Conservation (phyloP, 2,329 filamentous ascomycete genomes). For the Alternaria incomplexa region DNA sequence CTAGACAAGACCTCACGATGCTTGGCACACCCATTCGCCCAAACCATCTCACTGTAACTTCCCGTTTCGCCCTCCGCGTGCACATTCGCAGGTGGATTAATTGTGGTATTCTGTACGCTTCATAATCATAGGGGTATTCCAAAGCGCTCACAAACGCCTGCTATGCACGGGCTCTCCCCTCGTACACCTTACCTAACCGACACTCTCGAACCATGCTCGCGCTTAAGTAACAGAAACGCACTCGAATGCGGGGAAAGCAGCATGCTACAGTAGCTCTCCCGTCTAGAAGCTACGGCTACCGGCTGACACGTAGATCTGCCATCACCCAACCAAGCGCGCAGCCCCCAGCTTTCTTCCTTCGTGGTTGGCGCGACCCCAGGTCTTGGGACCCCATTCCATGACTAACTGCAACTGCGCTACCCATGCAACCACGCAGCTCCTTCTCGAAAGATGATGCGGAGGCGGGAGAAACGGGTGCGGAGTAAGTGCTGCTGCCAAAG, state of each 20-base stretch:
- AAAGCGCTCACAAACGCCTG: slow-evolving; percentile 43
- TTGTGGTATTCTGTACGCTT: slow-evolving; percentile 25
- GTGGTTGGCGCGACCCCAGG: slow-evolving; percentile 30
- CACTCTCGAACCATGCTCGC: slow-evolving; percentile 9
- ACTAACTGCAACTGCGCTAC: slow-evolving; percentile 37
- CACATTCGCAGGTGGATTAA: slow-evolving; percentile 5
- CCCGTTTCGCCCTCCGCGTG: not conserved
- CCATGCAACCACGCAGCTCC: slow-evolving; percentile 27
- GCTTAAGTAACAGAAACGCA: slow-evolving; percentile 46
- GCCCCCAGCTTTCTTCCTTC: slow-evolving; percentile 19
- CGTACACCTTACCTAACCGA: slow-evolving; percentile 24
- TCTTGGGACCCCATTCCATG: slow-evolving; percentile 38
- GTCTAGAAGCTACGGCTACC: slow-evolving; percentile 21
- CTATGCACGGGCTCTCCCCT: slow-evolving; percentile 31
- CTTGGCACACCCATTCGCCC: slow-evolving; percentile 28
- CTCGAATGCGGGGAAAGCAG: slow-evolving; percentile 45
- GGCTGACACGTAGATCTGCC: slow-evolving; percentile 34
- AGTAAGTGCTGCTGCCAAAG: slow-evolving; percentile 26
- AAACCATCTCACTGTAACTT: not conserved
- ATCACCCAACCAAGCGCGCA: slow-evolving; percentile 25
- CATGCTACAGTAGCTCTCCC: slow-evolving; percentile 40
- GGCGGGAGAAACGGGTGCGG: slow-evolving; percentile 39
- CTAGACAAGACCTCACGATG: slow-evolving; percentile 35
- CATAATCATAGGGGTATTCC: slow-evolving; percentile 44
- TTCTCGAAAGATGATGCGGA: slow-evolving; percentile 35